These are phyloP conservation scores for Tolypocladium ovalisporum DNA, from an alignment of 2,329 filamentous ascomycete genomes.

Conservation along the genomic window DNA sequence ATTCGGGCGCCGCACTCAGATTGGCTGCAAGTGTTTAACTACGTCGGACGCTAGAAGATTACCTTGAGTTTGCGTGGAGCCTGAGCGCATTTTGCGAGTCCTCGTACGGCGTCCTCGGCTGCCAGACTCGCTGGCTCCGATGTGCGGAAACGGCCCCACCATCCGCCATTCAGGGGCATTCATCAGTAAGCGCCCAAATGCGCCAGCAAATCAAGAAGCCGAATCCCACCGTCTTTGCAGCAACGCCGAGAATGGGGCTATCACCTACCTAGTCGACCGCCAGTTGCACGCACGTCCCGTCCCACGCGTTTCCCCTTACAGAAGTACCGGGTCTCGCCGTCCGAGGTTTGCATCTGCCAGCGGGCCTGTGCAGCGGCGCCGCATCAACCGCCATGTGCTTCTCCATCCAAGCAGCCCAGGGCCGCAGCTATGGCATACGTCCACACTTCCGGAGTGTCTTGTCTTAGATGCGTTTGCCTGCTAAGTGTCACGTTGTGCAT, in stretches of 20 bases:
- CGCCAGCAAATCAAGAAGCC: neutral
- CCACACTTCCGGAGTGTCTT: neutral
- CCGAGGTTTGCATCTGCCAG: neutral
- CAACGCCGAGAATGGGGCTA: neutral
- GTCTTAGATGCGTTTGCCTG: neutral
- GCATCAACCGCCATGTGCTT: neutral
- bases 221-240: neutral
- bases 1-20: neutral
- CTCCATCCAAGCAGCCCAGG: neutral
- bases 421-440: neutral
- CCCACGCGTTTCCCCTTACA: neutral
- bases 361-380: neutral
- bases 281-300: neutral
- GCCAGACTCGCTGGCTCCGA: neutral
- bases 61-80: neutral
- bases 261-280: neutral
- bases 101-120: neutral
- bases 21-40: neutral
- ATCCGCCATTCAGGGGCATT: neutral
- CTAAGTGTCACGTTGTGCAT: neutral
- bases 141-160: neutral
- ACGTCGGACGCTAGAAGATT: neutral
- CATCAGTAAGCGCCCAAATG: neutral
- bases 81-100: neutral
- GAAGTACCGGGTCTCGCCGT: neutral